Evolutionary conservation across 1,139 yeast genomes (phyloP).

Genomic region (Debaryomyces singareniensis): DNA sequence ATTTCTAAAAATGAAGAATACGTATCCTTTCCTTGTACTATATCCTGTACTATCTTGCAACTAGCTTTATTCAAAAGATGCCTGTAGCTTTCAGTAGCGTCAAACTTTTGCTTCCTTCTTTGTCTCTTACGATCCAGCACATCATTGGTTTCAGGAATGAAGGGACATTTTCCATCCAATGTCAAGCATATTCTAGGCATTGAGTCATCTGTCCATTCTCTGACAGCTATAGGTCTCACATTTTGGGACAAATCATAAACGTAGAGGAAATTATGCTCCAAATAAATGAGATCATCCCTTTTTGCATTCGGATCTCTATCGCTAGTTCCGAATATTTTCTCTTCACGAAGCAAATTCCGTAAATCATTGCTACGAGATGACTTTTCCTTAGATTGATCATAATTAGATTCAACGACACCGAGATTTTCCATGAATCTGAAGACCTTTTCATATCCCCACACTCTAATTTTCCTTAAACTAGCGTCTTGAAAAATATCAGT

Average conservation of each 20-base stretch:
- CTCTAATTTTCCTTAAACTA: conserved; percentile 54
- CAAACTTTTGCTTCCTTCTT: conserved; percentile 35
- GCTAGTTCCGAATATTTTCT: conserved; percentile 77
- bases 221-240: conserved; percentile 73
- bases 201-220: conserved; percentile 64
- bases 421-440: conserved; percentile 71
- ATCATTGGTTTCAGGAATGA: conserved; percentile 44
- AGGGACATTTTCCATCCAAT: conserved; percentile 69
- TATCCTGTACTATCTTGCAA: conserved; percentile 23
- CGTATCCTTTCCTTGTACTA: conserved; percentile 17
- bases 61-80: conserved; percentile 31
- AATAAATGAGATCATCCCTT: conserved; percentile 79
- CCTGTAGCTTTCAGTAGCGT: conserved; percentile 35
- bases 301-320: conserved; percentile 85
- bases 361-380: conserved; percentile 28
- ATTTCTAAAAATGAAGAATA: conserved; percentile 11
- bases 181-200: conserved; percentile 41
- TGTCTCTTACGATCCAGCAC: conserved; percentile 32
- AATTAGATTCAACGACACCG: conserved; percentile 35
- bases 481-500: conserved; percentile 69
- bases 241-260: conserved; percentile 77
- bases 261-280: conserved; percentile 59
- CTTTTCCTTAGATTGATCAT: conserved; percentile 7
- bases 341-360: conserved; percentile 70
- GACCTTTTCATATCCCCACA: conserved; percentile 87